Evolutionary conservation across 371 early-diverging fungal genomes (phyloP), one percentile per base, ranked within the genome.

Genomic region (Mortierella sp.): DNA sequence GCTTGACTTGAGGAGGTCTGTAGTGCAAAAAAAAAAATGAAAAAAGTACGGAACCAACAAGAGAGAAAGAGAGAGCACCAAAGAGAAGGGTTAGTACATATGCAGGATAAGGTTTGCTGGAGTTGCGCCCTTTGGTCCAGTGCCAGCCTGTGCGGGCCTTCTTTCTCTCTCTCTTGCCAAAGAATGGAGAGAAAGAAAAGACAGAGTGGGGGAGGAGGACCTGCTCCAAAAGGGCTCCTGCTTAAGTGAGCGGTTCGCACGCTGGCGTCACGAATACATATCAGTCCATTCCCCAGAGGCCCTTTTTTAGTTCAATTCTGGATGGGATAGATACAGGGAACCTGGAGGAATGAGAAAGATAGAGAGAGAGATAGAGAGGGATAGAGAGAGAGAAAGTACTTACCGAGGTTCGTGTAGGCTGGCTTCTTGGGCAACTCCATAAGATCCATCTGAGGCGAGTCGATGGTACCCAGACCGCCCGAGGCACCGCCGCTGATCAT

Each of bases 1-100:
- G 51, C 91, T 91, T 16, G 90, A 88, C 72, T 90, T 93, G 45
- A 92, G 83, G 66, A 93, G 83, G 74, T 93, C 94, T 85, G 84
- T 68, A 66, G 75, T 72, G 44, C 75, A 77, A 16, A 74, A 50
- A 48, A 25, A 59, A 66, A 60, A 60, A 61, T 56, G 50, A 70
- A 48, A 62, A 46, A 28, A 26, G 64, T 71, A 14, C n/a, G 57
- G 9, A 45, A 43, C 7, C 19, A 19, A 47, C 45, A 16, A 60
- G 9, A 9, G 64, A 64, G 70, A 66, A 57, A 14, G 64, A 48
- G 65, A 58, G 47, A 50, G 9, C 62, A 67, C 65, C 55, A 47
- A 57, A 45, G 62, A 43, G 46, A 19, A 23, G 37, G 37, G n/a
- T 57, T 30, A 57, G 57, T 45, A 19, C 23, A 29, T 16, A 25